phyloP scores from a whole-genome alignment of 2,329 filamentous ascomycete species.

The Lachnellula subtilissima region DNA sequence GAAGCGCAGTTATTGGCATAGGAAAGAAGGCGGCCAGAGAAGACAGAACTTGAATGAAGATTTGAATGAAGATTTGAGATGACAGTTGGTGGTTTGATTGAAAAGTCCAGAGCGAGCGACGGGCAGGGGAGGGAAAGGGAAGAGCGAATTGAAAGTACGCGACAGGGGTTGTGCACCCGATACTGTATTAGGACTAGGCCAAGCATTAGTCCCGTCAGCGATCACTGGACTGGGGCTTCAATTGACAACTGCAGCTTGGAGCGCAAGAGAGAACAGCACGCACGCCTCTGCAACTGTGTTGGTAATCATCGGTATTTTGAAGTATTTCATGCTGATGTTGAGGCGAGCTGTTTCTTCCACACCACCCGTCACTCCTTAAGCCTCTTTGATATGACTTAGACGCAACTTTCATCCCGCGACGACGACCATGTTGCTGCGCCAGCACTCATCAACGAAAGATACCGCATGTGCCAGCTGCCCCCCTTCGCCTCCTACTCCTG shows the following conservation, averaged over 20 bases:
- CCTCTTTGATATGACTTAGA: conserved; percentile 22
- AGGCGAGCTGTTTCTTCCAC: background rate
- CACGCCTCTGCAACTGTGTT: background rate
- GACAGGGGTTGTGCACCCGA: background rate
- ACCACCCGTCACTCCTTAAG: background rate
- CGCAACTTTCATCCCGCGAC: conserved; percentile 15
- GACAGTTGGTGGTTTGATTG: background rate
- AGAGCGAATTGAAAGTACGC: background rate
- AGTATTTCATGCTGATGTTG: background rate
- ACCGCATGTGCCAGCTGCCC: conserved; percentile 20
- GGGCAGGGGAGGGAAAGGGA: background rate
- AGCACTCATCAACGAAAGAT: conserved; percentile 24
- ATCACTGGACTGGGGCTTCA: background rate
- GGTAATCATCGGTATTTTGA: background rate
- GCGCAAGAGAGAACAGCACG: background rate
- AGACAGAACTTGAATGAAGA: background rate
- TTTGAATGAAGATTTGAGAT: background rate
- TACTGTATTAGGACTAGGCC: background rate
- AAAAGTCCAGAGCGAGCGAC: too few species aligned
- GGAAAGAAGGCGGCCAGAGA: background rate
- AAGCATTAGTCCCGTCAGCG: background rate
- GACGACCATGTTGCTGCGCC: conserved; percentile 33
- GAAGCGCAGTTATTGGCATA: background rate
- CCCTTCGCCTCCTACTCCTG: conserved; percentile 17
- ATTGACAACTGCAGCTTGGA: background rate